Evolutionary conservation across 495 filamentous ascomycete species (phyloP).

Genomic region (Penicillium salamii): DNA sequence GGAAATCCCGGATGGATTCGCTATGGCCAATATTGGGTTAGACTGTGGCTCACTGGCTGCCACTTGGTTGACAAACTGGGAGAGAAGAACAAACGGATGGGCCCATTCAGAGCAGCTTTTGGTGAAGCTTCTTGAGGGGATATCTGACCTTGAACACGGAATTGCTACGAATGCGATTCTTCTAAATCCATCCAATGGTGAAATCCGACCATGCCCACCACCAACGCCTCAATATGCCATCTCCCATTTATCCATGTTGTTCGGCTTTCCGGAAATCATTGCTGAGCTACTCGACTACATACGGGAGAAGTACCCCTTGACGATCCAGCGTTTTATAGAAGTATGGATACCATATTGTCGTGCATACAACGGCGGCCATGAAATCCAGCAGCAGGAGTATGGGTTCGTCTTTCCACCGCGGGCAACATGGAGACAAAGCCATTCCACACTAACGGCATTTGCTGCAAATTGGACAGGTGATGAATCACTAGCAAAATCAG

Average conservation of each 20-base stretch:
- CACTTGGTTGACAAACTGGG: constrained; percentile 45
- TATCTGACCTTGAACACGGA: constrained; percentile 15
- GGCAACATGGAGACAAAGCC: constrained; percentile 21
- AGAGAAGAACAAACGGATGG: constrained; percentile 28
- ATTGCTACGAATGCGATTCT: constrained; percentile 22
- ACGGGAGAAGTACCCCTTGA: background rate
- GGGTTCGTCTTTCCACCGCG: constrained; percentile 18
- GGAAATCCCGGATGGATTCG: constrained; percentile 30
- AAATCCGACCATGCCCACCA: constrained; percentile 17
- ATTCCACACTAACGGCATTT: constrained; percentile 20
- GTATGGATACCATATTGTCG: constrained; percentile 22
- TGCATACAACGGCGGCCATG: constrained; percentile 18
- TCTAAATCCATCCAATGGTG: constrained; percentile 16
- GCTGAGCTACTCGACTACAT: constrained; percentile 17
- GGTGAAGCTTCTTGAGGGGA: constrained; percentile 15
- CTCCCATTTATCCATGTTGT: constrained; percentile 24
- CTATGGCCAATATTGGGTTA: constrained; percentile 40
- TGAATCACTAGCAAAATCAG: constrained; percentile 3
- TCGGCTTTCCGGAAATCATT: constrained; percentile 21
- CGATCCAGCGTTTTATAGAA: constrained; percentile 5
- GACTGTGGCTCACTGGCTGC: constrained; percentile 44
- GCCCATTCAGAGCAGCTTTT: constrained; percentile 7
- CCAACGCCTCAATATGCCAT: constrained; percentile 21
- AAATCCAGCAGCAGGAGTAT: constrained; percentile 15
- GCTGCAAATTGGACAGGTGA: constrained; percentile 11